Conservation (phyloP, 2,329 filamentous ascomycete genomes). For the Arthrobotrys conoides region DNA sequence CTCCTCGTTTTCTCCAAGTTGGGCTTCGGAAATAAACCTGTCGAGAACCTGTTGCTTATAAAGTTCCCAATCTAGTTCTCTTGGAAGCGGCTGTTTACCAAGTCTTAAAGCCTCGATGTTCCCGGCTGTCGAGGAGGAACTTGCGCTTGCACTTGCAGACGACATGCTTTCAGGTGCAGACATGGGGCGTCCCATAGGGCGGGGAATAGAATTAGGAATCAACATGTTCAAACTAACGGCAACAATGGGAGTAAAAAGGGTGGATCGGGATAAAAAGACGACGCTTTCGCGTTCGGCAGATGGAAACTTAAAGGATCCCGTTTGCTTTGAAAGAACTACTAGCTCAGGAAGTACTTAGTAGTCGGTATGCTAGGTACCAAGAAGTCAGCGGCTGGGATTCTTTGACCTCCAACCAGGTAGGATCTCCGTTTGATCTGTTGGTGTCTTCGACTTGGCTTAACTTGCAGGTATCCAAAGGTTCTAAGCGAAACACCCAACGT, state of each 20-base stretch:
- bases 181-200: constrained; percentile 21
- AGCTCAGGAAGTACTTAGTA: constrained; percentile 4
- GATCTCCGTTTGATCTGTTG: constrained; percentile 37
- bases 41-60: constrained; percentile 53
- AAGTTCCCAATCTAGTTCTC: constrained; percentile 46
- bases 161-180: constrained; percentile 48
- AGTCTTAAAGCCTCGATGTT: constrained; percentile 30
- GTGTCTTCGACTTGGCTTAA: constrained; percentile 37
- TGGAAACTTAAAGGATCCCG: constrained; percentile 17
- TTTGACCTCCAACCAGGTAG: constrained; percentile 34
- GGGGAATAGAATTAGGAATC: constrained; percentile 3
- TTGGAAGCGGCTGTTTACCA: constrained; percentile 50
- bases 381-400: constrained; percentile 10
- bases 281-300: constrained; percentile 33
- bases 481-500: constrained; percentile 43
- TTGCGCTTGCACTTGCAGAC: constrained; percentile 12
- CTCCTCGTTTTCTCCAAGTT: constrained; percentile 49
- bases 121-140: constrained; percentile 11
- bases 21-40: constrained; percentile 35
- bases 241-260: constrained; percentile 16
- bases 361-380: too few species aligned
- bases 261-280: constrained; percentile 1
- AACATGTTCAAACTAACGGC: neutral
- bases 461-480: constrained; percentile 29
- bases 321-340: constrained; percentile 13